Evolutionary conservation across 352 stramenopile species (phyloP), one percentile per base, ranked within the genome.

Genomic region (Heterotrichella gracilis): DNA sequence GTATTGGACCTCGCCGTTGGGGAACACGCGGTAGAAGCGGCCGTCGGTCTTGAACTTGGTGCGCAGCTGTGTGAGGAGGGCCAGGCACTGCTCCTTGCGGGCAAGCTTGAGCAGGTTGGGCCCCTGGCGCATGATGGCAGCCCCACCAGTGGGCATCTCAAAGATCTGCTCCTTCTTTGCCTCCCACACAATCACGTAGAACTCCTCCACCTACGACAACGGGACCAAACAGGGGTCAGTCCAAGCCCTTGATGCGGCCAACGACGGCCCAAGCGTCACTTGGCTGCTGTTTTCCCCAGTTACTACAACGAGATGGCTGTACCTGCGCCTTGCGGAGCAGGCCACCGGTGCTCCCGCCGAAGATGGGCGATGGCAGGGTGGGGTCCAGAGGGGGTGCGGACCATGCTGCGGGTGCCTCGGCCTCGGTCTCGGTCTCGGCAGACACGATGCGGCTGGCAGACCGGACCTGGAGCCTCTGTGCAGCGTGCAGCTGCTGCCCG

Each of bases 291-390:
- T n/a, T n/a, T n/a, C n/a, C n/a, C n/a, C n/a, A n/a, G n/a, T n/a
- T n/a, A n/a, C n/a, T n/a, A n/a, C n/a, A n/a, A n/a, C n/a, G n/a
- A n/a, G n/a, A n/a, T n/a, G n/a, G n/a, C n/a, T n/a, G n/a, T n/a
- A n/a, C 19, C 32, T 71, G 40, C 17, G 53, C 14, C 32, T 68
- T 70, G 17, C 70, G 68, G 2, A 71, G 2, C 3, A 68, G 20
- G n/a, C 22, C 4, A 21, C 70, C 70, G 19, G 39, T 53, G 19
- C 72, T 88, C 14, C 74, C 78, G 69, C 82, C 82, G 69, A 84
- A 92, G 75, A 71, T 80, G 70, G 39, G 39, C 19, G 39, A 53
- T n/a, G n/a, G n/a, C n/a, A n/a, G n/a, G n/a, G n/a, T n/a, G n/a
- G n/a, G n/a, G n/a, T n/a, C n/a, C n/a, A n/a, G n/a, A n/a, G n/a